These are phyloP conservation scores for Cryptosporidium andersoni DNA, from an alignment of 169 alveolate genomes.

Conservation along the genomic window DNA sequence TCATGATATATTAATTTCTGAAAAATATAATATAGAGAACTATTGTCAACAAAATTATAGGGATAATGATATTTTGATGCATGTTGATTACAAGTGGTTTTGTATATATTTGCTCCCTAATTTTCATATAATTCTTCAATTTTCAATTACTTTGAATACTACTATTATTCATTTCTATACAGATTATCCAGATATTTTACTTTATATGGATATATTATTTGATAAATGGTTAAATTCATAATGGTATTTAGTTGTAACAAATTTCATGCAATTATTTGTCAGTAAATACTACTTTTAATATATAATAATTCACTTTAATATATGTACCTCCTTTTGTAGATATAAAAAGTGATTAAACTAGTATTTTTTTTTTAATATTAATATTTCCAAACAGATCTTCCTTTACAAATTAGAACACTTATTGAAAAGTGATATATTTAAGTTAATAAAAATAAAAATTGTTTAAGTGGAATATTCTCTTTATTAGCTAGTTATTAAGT, in stretches of 20 bases:
- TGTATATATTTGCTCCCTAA: slow-evolving; percentile 39
- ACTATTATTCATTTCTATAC: slow-evolving; percentile 24
- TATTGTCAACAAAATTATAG: background rate
- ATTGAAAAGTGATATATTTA: too few relatives aligned
- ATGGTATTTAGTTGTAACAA: background rate
- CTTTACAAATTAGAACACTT: too few relatives aligned
- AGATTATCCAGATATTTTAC: slow-evolving; percentile 20
- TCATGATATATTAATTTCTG: slow-evolving; percentile 47
- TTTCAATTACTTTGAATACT: slow-evolving; percentile 21
- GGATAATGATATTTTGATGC: background rate
- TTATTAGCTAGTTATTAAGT: too few relatives aligned
- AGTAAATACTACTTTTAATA: too few relatives aligned
- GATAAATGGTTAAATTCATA: slow-evolving; percentile 15
- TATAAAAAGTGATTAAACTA: too few relatives aligned
- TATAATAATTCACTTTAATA: too few relatives aligned
- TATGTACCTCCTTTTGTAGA: too few relatives aligned
- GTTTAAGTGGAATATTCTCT: too few relatives aligned
- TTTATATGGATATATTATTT: slow-evolving; percentile 45
- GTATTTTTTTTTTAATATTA: too few relatives aligned
- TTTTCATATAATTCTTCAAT: slow-evolving; percentile 27
- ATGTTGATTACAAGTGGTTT: slow-evolving; percentile 37
- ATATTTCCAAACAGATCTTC: too few relatives aligned
- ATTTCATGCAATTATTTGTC: too few relatives aligned
- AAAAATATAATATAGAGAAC: background rate
- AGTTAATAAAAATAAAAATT: too few relatives aligned